phyloP scores from a whole-genome alignment of 768 basidiomycete genomes.

The Pleurotus citrinopileatus region DNA sequence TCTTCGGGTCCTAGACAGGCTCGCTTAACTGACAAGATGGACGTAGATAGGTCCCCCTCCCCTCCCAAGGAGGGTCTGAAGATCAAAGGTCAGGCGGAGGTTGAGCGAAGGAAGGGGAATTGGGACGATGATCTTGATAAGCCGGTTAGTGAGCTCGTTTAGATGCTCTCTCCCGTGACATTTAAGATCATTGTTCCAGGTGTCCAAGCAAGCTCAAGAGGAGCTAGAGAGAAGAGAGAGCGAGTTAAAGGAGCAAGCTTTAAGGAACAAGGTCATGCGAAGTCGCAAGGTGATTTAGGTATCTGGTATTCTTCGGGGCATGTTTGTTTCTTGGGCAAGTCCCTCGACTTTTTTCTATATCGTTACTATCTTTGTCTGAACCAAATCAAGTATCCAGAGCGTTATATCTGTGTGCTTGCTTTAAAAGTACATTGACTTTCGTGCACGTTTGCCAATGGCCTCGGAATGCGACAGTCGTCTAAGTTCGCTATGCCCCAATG shows the following conservation, averaged over 20 bases:
- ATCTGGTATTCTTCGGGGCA: background rate
- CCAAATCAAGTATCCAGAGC: too few relatives aligned
- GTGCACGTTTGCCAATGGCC: too few relatives aligned
- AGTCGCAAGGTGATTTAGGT: slow-evolving; percentile 47
- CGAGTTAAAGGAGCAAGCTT: slow-evolving; percentile 76
- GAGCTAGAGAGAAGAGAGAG: slow-evolving; percentile 72
- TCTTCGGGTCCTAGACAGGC: slow-evolving; percentile 11
- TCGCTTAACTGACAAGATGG: slow-evolving; percentile 29
- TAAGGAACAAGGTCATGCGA: slow-evolving; percentile 79
- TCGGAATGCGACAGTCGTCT: too few relatives aligned
- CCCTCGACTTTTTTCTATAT: background rate
- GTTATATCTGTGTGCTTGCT: too few relatives aligned
- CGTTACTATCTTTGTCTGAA: too few relatives aligned
- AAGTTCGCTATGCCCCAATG: too few relatives aligned
- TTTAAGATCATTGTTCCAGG: slow-evolving; percentile 16
- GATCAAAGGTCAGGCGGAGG: slow-evolving; percentile 72
- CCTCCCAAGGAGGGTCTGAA: slow-evolving; percentile 51
- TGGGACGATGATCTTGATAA: slow-evolving; percentile 41
- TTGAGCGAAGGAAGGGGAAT: slow-evolving; percentile 50
- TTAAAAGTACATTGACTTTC: too few relatives aligned
- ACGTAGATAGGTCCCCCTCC: slow-evolving; percentile 28
- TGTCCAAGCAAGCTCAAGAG: slow-evolving; percentile 18
- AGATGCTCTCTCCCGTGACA: slow-evolving; percentile 6
- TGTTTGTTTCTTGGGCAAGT: background rate
- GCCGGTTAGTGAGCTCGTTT: slow-evolving; percentile 17